Percentiles rank a stretch among this genome's conserved stretches.
phyloP scores from a whole-genome alignment of 805 yeast genomes.

The Torulaspora quercuum region DNA sequence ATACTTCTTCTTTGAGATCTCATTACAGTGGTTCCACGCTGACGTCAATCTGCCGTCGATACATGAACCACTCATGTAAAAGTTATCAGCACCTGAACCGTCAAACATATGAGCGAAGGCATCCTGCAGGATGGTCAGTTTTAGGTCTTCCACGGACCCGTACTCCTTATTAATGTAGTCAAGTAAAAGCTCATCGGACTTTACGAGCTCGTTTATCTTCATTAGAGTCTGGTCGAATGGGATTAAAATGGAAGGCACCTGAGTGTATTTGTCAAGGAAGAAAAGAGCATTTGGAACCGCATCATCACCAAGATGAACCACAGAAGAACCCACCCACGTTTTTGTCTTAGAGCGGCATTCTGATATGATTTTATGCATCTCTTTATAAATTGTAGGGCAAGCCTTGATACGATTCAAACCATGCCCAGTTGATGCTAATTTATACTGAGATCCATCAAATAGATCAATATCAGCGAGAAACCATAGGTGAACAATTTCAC shows the following conservation, averaged over 20 bases:
- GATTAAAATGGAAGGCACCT: conserved; percentile 70
- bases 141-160: conserved; percentile 51
- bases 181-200: conserved; percentile 46
- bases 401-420: conserved; percentile 74
- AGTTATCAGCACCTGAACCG: conserved; percentile 82
- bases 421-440: conserved; percentile 70
- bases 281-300: conserved; percentile 81
- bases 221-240: conserved; percentile 62
- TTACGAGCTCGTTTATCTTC: conserved; percentile 50
- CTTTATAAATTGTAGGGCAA: conserved; percentile 64
- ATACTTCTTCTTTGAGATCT: conserved; percentile 63
- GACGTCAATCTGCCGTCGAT: conserved; percentile 78
- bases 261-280: conserved; percentile 74
- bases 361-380: conserved; percentile 65
- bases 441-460: conserved; percentile 52
- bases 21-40: conserved; percentile 81
- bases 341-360: conserved; percentile 62
- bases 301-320: conserved; percentile 76
- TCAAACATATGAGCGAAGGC: conserved; percentile 52
- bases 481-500: conserved; percentile 77
- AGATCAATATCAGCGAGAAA: conserved; percentile 71
- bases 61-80: conserved; percentile 79
- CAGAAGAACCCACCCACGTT: conserved; percentile 76
- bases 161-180: conserved; percentile 58
- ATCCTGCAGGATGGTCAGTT: conserved; percentile 43